Base-by-base conservation (phyloP, 2,329 filamentous ascomycete species). In the Tympanopsis confertula region DNA sequence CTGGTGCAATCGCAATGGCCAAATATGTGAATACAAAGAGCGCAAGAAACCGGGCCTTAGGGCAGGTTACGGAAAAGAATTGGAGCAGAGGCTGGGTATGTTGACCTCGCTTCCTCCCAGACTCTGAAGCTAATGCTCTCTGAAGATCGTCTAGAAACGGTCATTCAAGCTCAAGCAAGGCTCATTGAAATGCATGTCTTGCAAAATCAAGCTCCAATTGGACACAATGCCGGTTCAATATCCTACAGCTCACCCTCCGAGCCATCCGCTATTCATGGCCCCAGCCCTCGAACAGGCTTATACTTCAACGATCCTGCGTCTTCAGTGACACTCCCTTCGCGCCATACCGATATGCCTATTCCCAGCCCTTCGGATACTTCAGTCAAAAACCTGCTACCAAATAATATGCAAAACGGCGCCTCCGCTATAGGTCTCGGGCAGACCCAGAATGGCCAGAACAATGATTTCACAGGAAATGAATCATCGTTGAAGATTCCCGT, bases 1-100 rank as follows among this genome's bases (percentile, higher is more conserved):
- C 17, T 84, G 79, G 79, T 85, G 79, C 53, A 59, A 73, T 36
- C 72, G 78, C 37, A 82, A 84, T 54, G 69, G 70, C 41, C 73
- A 80, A 44, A 47, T 66, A 30, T 84, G 79, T 52, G 74, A 81
- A 52, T 84, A 84, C 52, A 75, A 74, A 42, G 78, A 82, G 48
- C 66, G 79, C 30, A 82, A 82, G 59, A 83, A 82, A 53, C 78
- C 79, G 5, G 79, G 80, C 2, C 63, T 72, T 26, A 62, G 72
- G 20, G 70, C 76, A 47, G 76, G 74, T 33, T 78, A 78, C 53
- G 72, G 72, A 13, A 61, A 74, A 37, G 75, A 80, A 55, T 64
- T 79, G 4, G 74, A 68, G 45, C 58, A 61, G 55, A 66, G 53
- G 50, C 70, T 78, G 39, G 62, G 74, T 42, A 61, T 60, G 0